Conservation (phyloP, 202 grass and related monocot species). For the Eragrostis tef region DNA sequence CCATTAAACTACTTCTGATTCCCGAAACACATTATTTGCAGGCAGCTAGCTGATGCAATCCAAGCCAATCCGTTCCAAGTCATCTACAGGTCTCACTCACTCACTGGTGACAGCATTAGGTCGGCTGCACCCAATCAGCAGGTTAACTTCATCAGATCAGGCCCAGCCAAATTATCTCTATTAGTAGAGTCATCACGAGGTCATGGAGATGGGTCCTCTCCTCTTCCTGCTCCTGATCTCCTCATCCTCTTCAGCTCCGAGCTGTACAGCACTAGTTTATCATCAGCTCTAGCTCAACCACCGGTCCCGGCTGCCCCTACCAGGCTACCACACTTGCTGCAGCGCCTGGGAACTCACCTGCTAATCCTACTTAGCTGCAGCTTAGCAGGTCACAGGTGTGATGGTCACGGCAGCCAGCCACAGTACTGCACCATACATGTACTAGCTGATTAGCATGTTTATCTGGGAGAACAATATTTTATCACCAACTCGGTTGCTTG, state of each 20-base stretch:
- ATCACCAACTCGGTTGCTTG: slow-evolving; percentile 47
- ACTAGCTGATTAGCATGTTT: slow-evolving; percentile 12
- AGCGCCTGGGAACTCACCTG: neutral
- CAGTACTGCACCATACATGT: neutral
- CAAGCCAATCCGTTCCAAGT: slow-evolving; percentile 27
- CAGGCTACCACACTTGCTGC: slow-evolving; percentile 30
- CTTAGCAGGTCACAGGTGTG: slow-evolving; percentile 20
- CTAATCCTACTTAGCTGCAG: slow-evolving; percentile 38
- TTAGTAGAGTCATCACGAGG: slow-evolving; percentile 9
- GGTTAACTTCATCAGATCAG: slow-evolving; percentile 3
- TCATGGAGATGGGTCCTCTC: slow-evolving; percentile 42
- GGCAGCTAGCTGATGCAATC: slow-evolving; percentile 34
- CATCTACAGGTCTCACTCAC: slow-evolving; percentile 31
- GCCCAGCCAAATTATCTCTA: slow-evolving; percentile 10
- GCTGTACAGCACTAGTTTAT: slow-evolving; percentile 56
- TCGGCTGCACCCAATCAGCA: slow-evolving; percentile 41
- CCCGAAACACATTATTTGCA: slow-evolving; percentile 33
- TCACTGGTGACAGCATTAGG: slow-evolving; percentile 45
- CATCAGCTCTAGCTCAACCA: slow-evolving; percentile 48
- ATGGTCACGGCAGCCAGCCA: neutral
- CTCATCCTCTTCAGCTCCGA: slow-evolving; percentile 41
- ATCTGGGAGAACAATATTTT: slow-evolving; percentile 38
- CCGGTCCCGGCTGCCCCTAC: slow-evolving; percentile 45
- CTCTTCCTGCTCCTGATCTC: neutral
- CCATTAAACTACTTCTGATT: slow-evolving; percentile 15